Conservation (phyloP, 2,329 filamentous ascomycete species). For the Ilyonectria mors-panacis region DNA sequence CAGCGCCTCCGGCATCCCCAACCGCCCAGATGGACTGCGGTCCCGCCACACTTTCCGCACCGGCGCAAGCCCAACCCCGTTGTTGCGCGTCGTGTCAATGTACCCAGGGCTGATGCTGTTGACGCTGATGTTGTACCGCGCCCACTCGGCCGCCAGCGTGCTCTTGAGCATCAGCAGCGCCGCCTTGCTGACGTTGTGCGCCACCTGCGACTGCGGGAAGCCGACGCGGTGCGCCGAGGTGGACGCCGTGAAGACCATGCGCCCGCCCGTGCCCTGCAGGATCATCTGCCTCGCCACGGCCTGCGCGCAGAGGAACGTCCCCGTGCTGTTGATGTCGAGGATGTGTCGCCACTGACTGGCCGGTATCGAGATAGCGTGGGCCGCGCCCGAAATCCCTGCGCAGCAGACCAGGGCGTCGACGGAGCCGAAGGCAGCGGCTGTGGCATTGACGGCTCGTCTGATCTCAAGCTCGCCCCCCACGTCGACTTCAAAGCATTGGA, state of each 20-base stretch:
- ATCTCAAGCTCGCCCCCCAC: background rate
- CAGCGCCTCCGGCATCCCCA: background rate
- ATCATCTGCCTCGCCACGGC: constrained; percentile 70
- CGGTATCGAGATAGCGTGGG: constrained; percentile 72
- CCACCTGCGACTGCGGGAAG: constrained; percentile 79
- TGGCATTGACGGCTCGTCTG: background rate
- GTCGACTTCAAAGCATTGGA: background rate
- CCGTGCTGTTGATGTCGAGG: constrained; percentile 80
- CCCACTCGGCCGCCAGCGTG: constrained; percentile 71
- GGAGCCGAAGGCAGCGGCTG: background rate
- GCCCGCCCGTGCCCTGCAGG: constrained; percentile 64
- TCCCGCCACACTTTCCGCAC: constrained; percentile 32
- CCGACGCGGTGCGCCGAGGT: constrained; percentile 80
- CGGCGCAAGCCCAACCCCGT: constrained; percentile 69
- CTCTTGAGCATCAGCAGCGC: constrained; percentile 74
- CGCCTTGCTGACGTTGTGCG: constrained; percentile 81
- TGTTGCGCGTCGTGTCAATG: constrained; percentile 82
- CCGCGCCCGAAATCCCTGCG: constrained; percentile 45
- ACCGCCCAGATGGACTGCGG: background rate
- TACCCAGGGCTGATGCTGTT: constrained; percentile 81
- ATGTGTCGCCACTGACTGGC: constrained; percentile 74
- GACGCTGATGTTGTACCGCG: constrained; percentile 75
- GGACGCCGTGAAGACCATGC: constrained; percentile 76
- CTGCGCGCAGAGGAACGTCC: constrained; percentile 78
- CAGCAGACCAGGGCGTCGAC: background rate